These are phyloP conservation scores for Cytospora schulzeri DNA, from an alignment of 2,329 filamentous ascomycete species.

Conservation along the genomic window DNA sequence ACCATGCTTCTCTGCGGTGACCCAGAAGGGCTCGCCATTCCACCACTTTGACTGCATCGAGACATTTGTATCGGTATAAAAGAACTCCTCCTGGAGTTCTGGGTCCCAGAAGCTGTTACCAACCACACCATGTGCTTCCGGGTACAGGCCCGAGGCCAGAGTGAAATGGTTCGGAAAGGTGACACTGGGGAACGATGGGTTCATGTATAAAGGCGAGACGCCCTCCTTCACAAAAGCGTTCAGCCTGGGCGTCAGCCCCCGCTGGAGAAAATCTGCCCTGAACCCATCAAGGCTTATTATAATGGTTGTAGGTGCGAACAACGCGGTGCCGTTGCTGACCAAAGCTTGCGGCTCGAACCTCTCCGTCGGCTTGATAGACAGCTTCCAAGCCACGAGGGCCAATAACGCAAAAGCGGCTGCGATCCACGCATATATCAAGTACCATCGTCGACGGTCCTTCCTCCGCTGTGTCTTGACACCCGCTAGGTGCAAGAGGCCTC, in stretches of 20 bases:
- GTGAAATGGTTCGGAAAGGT: constrained; percentile 98
- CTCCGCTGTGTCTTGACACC: constrained; percentile 51
- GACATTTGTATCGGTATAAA: constrained; percentile 74
- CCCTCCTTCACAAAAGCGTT: constrained; percentile 78
- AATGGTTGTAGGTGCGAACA: constrained; percentile 90
- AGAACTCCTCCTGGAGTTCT: constrained; percentile 74
- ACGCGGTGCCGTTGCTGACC: constrained; percentile 79
- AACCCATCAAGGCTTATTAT: constrained; percentile 95
- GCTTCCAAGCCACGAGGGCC: constrained; percentile 59
- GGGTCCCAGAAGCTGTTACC: constrained; percentile 96
- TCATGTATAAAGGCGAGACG: constrained; percentile 89
- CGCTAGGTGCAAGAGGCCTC: constrained; percentile 50
- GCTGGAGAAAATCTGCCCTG: constrained; percentile 86
- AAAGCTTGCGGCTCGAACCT: constrained; percentile 38
- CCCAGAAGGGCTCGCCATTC: constrained; percentile 92
- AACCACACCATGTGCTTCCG: constrained; percentile 89
- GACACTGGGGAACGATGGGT: constrained; percentile 90
- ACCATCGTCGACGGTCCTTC: constrained; percentile 56
- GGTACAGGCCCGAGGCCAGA: constrained; percentile 86
- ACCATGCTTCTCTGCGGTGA: constrained; percentile 82
- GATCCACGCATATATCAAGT: constrained; percentile 55
- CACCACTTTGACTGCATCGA: constrained; percentile 92
- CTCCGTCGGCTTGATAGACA: constrained; percentile 51
- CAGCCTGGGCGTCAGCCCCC: constrained; percentile 80
- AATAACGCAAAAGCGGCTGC: constrained; percentile 58